phyloP scores from a whole-genome alignment of 805 yeast species.

The Zygosaccharomyces gambellarensis region DNA sequence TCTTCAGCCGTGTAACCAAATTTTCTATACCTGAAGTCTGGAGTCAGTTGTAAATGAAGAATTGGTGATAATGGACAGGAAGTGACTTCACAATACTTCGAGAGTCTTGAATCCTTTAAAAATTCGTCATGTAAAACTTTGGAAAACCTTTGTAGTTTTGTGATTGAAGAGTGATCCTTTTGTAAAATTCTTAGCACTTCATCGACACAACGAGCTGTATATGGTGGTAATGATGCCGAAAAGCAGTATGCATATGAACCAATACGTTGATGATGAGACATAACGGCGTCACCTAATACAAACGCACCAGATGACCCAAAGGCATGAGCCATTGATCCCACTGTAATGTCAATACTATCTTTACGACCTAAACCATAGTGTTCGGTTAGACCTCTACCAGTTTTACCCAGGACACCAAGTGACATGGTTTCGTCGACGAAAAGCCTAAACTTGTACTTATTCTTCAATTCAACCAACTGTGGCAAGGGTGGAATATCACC shows the following conservation, averaged over 20 bases:
- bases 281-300: constrained; percentile 77
- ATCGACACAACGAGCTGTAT: constrained; percentile 65
- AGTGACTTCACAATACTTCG: constrained; percentile 44
- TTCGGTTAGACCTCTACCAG: constrained; percentile 85
- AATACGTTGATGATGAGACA: constrained; percentile 89
- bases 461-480: constrained; percentile 65
- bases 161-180: constrained; percentile 34
- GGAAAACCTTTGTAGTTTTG: constrained; percentile 39
- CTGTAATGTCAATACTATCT: constrained; percentile 70
- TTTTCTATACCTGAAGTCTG: constrained; percentile 34
- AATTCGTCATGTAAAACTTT: constrained; percentile 40
- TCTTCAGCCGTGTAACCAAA: constrained; percentile 28
- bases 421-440: constrained; percentile 85
- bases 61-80: constrained; percentile 63
- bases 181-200: constrained; percentile 49
- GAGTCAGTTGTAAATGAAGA: constrained; percentile 57
- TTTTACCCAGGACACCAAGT: constrained; percentile 75
- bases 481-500: constrained; percentile 78
- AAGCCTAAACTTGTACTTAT: constrained; percentile 77
- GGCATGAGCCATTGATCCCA: constrained; percentile 79
- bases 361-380: constrained; percentile 60
- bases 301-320: constrained; percentile 89
- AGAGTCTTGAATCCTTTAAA: constrained; percentile 35
- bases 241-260: constrained; percentile 87
- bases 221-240: constrained; percentile 93